phyloP scores from a whole-genome alignment of 139 green algal genomes.

The Zygnema circumcarinatum region DNA sequence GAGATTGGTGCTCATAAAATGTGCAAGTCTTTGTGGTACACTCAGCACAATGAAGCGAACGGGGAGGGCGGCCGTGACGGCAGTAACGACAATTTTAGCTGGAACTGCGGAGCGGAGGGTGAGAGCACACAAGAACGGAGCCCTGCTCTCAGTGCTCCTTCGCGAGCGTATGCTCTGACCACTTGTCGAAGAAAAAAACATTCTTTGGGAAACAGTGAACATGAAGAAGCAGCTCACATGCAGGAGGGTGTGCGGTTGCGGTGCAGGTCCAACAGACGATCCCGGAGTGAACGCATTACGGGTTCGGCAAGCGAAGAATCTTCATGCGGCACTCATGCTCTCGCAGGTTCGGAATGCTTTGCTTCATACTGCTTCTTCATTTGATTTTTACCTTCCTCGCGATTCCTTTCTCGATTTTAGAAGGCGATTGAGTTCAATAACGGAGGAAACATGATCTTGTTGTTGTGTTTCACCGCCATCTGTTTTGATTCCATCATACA shows the following conservation, averaged over 20 bases:
- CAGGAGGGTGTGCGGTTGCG: not conserved
- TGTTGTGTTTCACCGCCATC: too few species aligned
- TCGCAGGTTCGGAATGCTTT: conserved; percentile 63
- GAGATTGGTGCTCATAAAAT: too few species aligned
- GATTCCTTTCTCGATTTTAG: not conserved
- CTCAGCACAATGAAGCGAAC: conserved; percentile 87
- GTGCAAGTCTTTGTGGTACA: too few species aligned
- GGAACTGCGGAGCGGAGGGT: conserved; percentile 97
- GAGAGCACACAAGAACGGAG: not conserved
- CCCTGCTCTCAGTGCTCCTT: not conserved
- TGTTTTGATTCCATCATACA: too few species aligned
- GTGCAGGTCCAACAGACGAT: conserved; percentile 70
- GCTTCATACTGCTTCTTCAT: not conserved
- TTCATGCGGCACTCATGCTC: conserved; percentile 85
- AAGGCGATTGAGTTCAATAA: too few species aligned
- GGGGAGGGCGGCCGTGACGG: conserved; percentile 82
- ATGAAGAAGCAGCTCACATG: not conserved
- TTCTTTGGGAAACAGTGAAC: not conserved
- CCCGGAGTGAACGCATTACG: conserved; percentile 66
- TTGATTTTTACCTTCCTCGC: not conserved
- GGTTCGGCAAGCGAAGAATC: conserved; percentile 90
- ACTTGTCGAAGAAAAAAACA: not conserved
- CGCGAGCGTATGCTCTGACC: too few species aligned
- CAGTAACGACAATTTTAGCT: conserved; percentile 96
- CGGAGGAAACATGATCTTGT: too few species aligned